Percentiles rank a stretch among this genome's conserved stretches.
phyloP scores from a whole-genome alignment of 2,329 filamentous ascomycete genomes.

The Trichoderma sp. region DNA sequence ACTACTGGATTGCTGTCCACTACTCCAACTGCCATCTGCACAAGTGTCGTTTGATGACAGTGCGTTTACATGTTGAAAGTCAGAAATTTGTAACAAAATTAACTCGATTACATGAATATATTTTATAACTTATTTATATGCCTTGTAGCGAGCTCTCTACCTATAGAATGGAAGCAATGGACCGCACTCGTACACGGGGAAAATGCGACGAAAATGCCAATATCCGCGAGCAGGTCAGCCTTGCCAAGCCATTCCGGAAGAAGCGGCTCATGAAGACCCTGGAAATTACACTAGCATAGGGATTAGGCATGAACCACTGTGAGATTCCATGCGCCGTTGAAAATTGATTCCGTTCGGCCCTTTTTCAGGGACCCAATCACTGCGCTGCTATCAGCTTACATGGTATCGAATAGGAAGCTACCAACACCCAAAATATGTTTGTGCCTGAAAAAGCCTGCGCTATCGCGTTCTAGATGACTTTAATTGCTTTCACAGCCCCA shows the following conservation, averaged over 20 bases:
- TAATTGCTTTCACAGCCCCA: neutral
- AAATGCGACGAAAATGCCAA: neutral
- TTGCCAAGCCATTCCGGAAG: neutral
- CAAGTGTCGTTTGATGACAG: neutral
- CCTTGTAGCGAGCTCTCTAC: neutral
- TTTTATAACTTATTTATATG: neutral
- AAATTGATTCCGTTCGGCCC: constrained; percentile 8
- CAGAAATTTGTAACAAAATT: too few relatives aligned
- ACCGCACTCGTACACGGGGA: neutral
- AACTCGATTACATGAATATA: neutral
- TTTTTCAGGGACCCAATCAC: neutral
- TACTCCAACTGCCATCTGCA: neutral
- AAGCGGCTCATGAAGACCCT: neutral
- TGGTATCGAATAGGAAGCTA: constrained; percentile 9
- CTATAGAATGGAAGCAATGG: neutral
- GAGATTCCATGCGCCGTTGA: neutral
- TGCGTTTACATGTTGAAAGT: too few relatives aligned
- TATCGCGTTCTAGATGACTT: neutral
- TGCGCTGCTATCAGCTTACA: constrained; percentile 9
- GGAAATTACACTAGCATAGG: neutral
- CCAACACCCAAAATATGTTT: neutral
- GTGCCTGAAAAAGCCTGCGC: neutral
- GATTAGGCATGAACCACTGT: neutral
- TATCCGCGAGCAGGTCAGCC: neutral
- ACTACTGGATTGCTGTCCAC: neutral